Evolutionary conservation across 768 basidiomycete species (phyloP).

Genomic region (Calvatia gigantea): DNA sequence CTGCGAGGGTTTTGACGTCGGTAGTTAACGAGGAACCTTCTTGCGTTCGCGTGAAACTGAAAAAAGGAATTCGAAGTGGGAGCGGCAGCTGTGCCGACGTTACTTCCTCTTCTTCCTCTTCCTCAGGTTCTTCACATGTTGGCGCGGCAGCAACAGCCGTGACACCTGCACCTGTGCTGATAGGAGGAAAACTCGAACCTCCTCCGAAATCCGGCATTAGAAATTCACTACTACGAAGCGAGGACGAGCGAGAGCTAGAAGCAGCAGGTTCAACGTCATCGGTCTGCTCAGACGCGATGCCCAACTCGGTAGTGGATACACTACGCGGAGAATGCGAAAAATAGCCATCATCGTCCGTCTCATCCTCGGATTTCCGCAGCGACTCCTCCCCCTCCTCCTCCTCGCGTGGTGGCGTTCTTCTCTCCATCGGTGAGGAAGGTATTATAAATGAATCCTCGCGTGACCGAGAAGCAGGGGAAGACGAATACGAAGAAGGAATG

Average conservation of each 20-base stretch:
- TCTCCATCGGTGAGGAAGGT: no score
- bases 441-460: no score
- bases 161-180: slow-evolving; percentile 8
- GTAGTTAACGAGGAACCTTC: slow-evolving; percentile 79
- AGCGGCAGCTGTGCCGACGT: slow-evolving; percentile 8
- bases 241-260: no score
- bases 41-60: slow-evolving; percentile 73
- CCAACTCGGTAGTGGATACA: slow-evolving; percentile 29
- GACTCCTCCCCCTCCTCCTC: no score
- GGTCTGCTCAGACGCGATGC: slow-evolving; percentile 37
- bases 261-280: slow-evolving; percentile 40
- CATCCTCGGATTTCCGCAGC: slow-evolving; percentile 1
- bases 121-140: not conserved
- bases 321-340: slow-evolving; percentile 56
- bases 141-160: not conserved
- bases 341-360: slow-evolving; percentile 52
- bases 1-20: slow-evolving; percentile 61
- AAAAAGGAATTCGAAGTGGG: slow-evolving; percentile 55
- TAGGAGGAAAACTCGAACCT: not conserved
- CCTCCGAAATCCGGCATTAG: not conserved
- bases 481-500: slow-evolving; percentile 45
- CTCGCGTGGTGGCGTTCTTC: no score
- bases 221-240: not conserved
- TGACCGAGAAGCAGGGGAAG: slow-evolving; percentile 15
- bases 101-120: not conserved